Percentiles rank a stretch among this genome's conserved stretches.
Evolutionary conservation across 192 early-diverging fungal species (phyloP).

Genomic region (Coemansia sp.): DNA sequence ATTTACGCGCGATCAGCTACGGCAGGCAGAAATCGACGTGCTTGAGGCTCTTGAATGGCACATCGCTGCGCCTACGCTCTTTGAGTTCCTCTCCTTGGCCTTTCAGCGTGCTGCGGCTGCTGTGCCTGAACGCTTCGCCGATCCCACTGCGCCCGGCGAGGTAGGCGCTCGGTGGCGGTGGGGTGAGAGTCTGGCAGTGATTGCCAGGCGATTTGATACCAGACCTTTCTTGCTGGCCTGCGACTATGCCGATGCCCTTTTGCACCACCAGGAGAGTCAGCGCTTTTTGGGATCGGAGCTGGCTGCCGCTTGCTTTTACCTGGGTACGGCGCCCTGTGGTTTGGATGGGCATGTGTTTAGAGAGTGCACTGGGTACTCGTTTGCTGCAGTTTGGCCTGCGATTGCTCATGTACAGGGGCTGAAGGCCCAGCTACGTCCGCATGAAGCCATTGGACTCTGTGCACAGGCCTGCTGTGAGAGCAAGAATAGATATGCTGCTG

Average conservation of each 20-base stretch:
- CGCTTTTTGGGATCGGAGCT: constrained; percentile 26
- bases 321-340: constrained; percentile 22
- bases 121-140: constrained; percentile 28
- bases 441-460: constrained; percentile 10
- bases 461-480: constrained; percentile 32
- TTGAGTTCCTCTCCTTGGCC: constrained; percentile 36
- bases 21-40: constrained; percentile 45
- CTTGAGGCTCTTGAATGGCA: constrained; percentile 43
- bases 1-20: constrained; percentile 42
- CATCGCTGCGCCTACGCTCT: constrained; percentile 43
- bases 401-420: constrained; percentile 29
- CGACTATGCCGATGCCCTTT: constrained; percentile 38
- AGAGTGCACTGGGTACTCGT: constrained; percentile 35
- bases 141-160: constrained; percentile 1
- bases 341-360: constrained; percentile 25
- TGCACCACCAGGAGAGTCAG: constrained; percentile 35
- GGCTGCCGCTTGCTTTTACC: constrained; percentile 50
- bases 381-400: constrained; percentile 17
- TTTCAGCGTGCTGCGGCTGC: constrained; percentile 46
- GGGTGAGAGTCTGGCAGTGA: constrained; percentile 13
- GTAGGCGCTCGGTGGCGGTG: neutral
- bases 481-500: constrained; percentile 18
- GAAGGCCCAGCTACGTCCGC: constrained; percentile 6
- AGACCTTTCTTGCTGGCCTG: constrained; percentile 33
- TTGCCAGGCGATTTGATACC: constrained; percentile 23